A percentile compares a stretch with the other conserved stretches of the same genome.
These are phyloP conservation scores for Sarcomyxa edulis DNA, from an alignment of 768 basidiomycete genomes.

Conservation along the genomic window DNA sequence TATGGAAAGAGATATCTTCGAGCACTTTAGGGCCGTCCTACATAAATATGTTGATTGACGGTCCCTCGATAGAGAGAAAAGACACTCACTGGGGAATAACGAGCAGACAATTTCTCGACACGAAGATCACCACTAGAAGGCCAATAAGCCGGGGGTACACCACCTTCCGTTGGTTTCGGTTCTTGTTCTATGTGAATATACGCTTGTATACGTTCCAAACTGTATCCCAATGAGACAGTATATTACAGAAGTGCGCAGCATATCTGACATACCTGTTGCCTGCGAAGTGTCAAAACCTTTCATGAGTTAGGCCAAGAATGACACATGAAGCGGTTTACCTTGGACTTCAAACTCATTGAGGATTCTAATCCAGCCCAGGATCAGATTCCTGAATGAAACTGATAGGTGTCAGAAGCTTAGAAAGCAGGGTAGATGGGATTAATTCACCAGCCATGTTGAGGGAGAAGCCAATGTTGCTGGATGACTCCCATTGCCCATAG, in stretches of 20 bases:
- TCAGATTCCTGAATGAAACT: constrained; percentile 42
- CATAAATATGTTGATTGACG: not conserved
- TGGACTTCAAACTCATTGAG: constrained; percentile 26
- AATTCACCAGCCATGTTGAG: constrained; percentile 30
- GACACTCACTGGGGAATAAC: constrained; percentile 35
- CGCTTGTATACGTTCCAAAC: constrained; percentile 54
- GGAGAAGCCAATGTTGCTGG: constrained; percentile 29
- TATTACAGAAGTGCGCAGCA: not conserved
- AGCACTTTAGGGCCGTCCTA: constrained; percentile 40
- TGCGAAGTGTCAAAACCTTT: constrained; percentile 26
- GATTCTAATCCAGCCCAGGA: constrained; percentile 30
- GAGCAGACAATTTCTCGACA: constrained; percentile 47
- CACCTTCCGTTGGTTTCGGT: constrained; percentile 23
- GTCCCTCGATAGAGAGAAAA: too few relatives aligned
- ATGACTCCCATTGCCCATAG: constrained; percentile 26
- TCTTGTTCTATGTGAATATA: constrained; percentile 44
- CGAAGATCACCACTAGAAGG: constrained; percentile 47
- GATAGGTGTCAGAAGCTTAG: constrained; percentile 4
- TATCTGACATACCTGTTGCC: constrained; percentile 13
- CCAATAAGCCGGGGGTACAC: constrained; percentile 54
- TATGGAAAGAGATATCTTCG: constrained; percentile 42
- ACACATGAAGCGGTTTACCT: constrained; percentile 16
- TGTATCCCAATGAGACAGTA: constrained; percentile 15
- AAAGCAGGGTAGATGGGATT: not conserved
- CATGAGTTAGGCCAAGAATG: not conserved